Percentiles rank a stretch among this genome's conserved stretches.
phyloP scores from a whole-genome alignment of 768 basidiomycete genomes.

The Tulasnella sp. region DNA sequence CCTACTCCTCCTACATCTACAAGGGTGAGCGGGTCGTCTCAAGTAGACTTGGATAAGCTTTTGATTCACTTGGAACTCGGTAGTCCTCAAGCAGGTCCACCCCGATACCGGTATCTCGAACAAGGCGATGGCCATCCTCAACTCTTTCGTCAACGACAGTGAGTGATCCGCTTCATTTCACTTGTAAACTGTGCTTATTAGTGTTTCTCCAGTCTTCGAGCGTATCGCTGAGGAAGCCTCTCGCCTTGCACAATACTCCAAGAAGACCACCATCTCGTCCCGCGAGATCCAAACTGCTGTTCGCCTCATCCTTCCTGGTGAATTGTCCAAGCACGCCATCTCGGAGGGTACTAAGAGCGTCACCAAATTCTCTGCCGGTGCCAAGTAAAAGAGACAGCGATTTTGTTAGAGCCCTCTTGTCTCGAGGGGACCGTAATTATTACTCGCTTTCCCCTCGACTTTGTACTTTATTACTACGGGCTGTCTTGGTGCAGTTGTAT shows the following conservation, averaged over 20 bases:
- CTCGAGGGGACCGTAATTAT: conserved; percentile 4
- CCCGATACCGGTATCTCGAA: conserved; percentile 99
- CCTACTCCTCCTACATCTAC: conserved; percentile 94
- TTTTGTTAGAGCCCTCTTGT: neutral
- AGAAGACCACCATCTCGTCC: conserved; percentile 98
- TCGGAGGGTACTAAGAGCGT: conserved; percentile 83
- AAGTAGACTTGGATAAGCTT: conserved; percentile 2
- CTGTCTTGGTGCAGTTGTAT: conserved; percentile 5
- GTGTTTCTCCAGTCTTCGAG: conserved; percentile 65
- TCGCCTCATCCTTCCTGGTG: conserved; percentile 93
- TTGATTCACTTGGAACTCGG: neutral
- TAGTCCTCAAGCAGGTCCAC: conserved; percentile 93
- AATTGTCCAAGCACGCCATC: conserved; percentile 98
- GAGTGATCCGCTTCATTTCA: neutral
- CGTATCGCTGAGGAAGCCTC: conserved; percentile 89
- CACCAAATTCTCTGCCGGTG: conserved; percentile 55
- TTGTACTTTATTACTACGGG: conserved; percentile 11
- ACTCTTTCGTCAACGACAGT: conserved; percentile 85
- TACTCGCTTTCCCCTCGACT: conserved; percentile 16
- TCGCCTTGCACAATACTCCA: conserved; percentile 93
- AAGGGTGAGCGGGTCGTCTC: conserved; percentile 58
- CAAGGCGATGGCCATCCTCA: conserved; percentile 91
- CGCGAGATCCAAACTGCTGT: conserved; percentile 98
- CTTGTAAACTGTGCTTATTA: conserved; percentile 46
- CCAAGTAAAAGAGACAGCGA: conserved; percentile 7